These are phyloP conservation scores for Darksidea phi DNA, from an alignment of 495 filamentous ascomycete species.

Conservation along the genomic window DNA sequence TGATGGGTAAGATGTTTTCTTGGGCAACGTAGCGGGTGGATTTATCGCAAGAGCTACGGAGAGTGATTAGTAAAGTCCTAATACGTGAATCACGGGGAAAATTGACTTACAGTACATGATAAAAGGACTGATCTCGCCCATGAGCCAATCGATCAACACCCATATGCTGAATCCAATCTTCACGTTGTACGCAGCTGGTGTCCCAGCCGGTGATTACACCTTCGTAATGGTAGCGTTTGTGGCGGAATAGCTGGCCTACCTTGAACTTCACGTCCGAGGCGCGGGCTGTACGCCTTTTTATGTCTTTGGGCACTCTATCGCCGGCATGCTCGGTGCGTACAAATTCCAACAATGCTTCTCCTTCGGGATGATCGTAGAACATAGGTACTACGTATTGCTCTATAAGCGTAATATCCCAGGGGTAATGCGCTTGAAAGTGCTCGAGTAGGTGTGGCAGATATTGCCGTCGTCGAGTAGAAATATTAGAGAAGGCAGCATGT, in stretches of 20 bases:
- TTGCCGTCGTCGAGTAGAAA: slow-evolving; percentile 54
- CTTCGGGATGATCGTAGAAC: slow-evolving; percentile 47
- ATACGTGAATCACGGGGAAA: neutral
- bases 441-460: slow-evolving; percentile 67
- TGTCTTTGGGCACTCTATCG: slow-evolving; percentile 60
- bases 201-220: slow-evolving; percentile 90
- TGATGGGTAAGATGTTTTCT: slow-evolving; percentile 74
- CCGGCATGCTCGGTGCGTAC: slow-evolving; percentile 59
- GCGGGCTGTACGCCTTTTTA: slow-evolving; percentile 50
- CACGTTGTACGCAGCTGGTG: slow-evolving; percentile 56
- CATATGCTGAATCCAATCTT: slow-evolving; percentile 59
- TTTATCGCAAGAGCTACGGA: slow-evolving; percentile 65
- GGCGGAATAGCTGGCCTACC: slow-evolving; percentile 81
- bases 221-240: slow-evolving; percentile 75
- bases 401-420: slow-evolving; percentile 53
- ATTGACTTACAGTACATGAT: slow-evolving; percentile 73
- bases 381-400: slow-evolving; percentile 64
- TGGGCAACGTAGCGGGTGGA: slow-evolving; percentile 77
- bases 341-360: slow-evolving; percentile 48
- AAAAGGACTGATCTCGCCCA: slow-evolving; percentile 76
- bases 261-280: slow-evolving; percentile 59
- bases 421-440: slow-evolving; percentile 61
- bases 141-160: slow-evolving; percentile 58
- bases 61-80: neutral
- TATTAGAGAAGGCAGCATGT: slow-evolving; percentile 40